phyloP scores from a whole-genome alignment of 2,329 filamentous ascomycete genomes.

The Acrodontium crateriforme region DNA sequence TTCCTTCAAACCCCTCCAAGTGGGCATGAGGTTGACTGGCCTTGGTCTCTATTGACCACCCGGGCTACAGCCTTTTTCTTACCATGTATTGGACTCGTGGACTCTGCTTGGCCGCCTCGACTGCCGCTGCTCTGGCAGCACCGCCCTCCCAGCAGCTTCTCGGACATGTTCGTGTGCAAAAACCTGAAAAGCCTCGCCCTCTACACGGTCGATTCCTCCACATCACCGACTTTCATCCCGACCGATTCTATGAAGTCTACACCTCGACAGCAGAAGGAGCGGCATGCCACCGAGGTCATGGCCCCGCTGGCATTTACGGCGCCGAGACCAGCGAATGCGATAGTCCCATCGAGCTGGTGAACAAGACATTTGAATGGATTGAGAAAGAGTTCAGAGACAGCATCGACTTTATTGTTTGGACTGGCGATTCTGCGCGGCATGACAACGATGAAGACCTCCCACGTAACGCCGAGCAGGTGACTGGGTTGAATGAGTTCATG shows the following conservation, averaged over 20 bases:
- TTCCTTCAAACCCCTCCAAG: no score
- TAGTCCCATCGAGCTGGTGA: constrained; percentile 62
- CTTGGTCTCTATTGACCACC: no score
- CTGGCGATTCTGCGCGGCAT: constrained; percentile 26
- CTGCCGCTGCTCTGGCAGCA: constrained; percentile 1
- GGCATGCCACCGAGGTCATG: constrained; percentile 68
- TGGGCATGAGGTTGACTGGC: no score
- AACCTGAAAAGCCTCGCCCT: constrained; percentile 6
- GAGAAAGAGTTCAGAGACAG: constrained; percentile 27
- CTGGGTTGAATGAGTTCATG: constrained; percentile 61
- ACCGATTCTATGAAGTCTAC: constrained; percentile 71
- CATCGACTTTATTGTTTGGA: constrained; percentile 28
- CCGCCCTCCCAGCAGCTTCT: constrained; percentile 3
- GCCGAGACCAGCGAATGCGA: constrained; percentile 84
- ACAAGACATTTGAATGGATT: constrained; percentile 87
- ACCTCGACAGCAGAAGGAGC: constrained; percentile 53
- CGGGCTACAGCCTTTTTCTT: no score
- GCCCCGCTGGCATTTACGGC: constrained; percentile 67
- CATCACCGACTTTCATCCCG: constrained; percentile 87
- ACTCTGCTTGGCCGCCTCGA: constrained; percentile 2
- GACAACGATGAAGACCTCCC: constrained; percentile 43
- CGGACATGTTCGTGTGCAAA: not conserved
- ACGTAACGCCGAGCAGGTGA: constrained; percentile 60
- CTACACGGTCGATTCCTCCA: constrained; percentile 63
- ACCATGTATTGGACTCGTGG: constrained; percentile 3